Conservation (phyloP, 306 rosid genomes). For the Rubus idaeus region DNA sequence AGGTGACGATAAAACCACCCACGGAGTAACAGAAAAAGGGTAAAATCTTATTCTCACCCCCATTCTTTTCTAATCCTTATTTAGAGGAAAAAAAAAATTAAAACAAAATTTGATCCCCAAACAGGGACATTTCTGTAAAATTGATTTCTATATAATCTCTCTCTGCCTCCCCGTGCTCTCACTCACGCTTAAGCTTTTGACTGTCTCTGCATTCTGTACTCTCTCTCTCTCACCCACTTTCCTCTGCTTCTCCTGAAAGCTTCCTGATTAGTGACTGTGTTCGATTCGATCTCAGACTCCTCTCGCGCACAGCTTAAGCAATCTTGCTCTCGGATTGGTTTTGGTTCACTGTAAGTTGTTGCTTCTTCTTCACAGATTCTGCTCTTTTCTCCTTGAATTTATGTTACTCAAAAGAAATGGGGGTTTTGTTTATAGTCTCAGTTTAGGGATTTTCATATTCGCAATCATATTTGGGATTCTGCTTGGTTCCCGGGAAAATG, state of each 20-base stretch:
- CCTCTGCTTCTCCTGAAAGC: not conserved
- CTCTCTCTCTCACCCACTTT: slow-evolving; percentile 31
- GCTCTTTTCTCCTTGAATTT: not conserved
- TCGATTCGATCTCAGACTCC: slow-evolving; percentile 16
- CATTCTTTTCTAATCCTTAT: too few species aligned
- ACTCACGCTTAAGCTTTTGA: slow-evolving; percentile 49
- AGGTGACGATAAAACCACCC: slow-evolving; percentile 32
- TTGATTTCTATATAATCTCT: slow-evolving; percentile 59
- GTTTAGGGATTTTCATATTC: not conserved
- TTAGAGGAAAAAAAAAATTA: not conserved
- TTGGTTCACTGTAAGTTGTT: slow-evolving; percentile 37
- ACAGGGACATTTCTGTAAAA: slow-evolving; percentile 60
- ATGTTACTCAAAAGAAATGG: not conserved
- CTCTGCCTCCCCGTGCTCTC: slow-evolving; percentile 40
- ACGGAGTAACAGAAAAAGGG: not conserved
- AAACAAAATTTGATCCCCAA: not conserved
- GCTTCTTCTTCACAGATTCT: not conserved
- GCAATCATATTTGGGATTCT: not conserved
- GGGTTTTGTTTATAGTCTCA: not conserved
- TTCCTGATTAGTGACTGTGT: slow-evolving; percentile 3
- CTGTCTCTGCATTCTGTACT: slow-evolving; percentile 29
- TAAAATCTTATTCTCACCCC: not conserved
- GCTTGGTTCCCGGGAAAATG: too few species aligned
- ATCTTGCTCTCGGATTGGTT: slow-evolving; percentile 6
- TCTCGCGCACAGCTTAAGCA: not conserved